A percentile compares a stretch with the other conserved stretches of the same genome.
Conservation (phyloP, 345 rosid species). For the Hibiscus syriacus region DNA sequence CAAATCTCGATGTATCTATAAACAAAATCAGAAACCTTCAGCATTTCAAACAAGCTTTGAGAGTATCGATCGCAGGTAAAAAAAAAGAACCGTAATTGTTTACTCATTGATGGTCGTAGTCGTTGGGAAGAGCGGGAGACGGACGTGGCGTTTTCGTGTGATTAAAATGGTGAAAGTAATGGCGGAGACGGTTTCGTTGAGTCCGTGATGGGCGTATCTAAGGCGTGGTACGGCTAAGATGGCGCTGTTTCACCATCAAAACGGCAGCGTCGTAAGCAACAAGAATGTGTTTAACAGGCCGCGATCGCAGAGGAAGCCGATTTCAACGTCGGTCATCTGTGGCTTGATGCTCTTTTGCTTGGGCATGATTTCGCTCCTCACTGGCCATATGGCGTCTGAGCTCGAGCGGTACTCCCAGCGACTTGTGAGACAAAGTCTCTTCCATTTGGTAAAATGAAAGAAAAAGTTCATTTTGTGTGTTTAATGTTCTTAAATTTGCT, state of each 20-base stretch:
- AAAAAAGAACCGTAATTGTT: not conserved
- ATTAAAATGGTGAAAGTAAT: conserved; percentile 28
- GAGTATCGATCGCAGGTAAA: not conserved
- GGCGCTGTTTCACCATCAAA: conserved; percentile 50
- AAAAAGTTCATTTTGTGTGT: too few species aligned
- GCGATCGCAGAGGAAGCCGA: conserved; percentile 40
- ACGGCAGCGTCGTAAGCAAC: conserved; percentile 16
- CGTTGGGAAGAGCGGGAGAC: not conserved
- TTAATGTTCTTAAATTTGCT: not conserved
- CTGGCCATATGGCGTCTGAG: conserved; percentile 90
- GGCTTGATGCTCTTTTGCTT: conserved; percentile 79
- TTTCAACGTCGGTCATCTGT: conserved; percentile 61
- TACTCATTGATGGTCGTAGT: not conserved
- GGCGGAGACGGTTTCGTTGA: conserved; percentile 4
- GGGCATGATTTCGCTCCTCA: conserved; percentile 84
- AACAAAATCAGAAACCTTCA: not conserved
- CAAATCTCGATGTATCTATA: not conserved
- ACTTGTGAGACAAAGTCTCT: conserved; percentile 45
- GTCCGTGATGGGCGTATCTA: conserved; percentile 39
- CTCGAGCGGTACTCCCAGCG: conserved; percentile 93
- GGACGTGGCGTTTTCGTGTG: conserved; percentile 23
- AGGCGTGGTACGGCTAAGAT: conserved; percentile 41
- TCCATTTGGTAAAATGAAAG: conserved; percentile 40
- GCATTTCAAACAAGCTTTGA: not conserved
- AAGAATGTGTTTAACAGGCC: conserved; percentile 33